These are phyloP conservation scores for Microsporum canis DNA, from an alignment of 2,329 filamentous ascomycete genomes.

Conservation along the genomic window DNA sequence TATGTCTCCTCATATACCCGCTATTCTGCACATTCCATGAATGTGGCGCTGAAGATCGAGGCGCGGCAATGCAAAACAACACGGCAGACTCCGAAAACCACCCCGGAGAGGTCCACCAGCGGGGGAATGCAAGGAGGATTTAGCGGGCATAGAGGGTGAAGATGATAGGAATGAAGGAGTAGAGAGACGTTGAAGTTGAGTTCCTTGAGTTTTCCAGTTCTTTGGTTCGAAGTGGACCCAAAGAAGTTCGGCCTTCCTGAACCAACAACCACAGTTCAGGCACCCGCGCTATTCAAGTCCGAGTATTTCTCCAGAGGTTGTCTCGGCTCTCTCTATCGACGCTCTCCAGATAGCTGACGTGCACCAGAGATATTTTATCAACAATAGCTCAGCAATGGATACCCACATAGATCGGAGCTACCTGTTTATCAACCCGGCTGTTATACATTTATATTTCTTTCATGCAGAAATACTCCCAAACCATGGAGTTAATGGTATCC, in stretches of 20 bases:
- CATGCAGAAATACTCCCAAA: no score
- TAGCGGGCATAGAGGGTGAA: background rate
- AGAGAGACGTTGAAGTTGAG: background rate
- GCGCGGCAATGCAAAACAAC: background rate
- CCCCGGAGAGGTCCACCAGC: background rate
- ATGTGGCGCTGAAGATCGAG: background rate
- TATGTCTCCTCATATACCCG: background rate
- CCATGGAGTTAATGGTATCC: no score
- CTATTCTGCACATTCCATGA: background rate
- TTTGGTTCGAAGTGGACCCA: background rate
- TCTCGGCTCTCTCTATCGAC: no score
- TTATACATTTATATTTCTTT: no score
- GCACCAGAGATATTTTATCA: no score
- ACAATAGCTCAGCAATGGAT: no score
- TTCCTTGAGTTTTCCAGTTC: slow-evolving; percentile 1
- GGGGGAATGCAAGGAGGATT: background rate
- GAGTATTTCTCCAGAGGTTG: no score
- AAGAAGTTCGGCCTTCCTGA: background rate
- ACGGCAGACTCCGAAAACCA: background rate
- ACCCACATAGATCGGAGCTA: no score
- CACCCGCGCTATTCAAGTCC: background rate
- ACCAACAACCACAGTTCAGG: background rate
- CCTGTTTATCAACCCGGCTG: no score
- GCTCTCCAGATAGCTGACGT: no score
- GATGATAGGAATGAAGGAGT: background rate